Conservation (phyloP, 768 basidiomycete genomes). For the Lactarius vividus region DNA sequence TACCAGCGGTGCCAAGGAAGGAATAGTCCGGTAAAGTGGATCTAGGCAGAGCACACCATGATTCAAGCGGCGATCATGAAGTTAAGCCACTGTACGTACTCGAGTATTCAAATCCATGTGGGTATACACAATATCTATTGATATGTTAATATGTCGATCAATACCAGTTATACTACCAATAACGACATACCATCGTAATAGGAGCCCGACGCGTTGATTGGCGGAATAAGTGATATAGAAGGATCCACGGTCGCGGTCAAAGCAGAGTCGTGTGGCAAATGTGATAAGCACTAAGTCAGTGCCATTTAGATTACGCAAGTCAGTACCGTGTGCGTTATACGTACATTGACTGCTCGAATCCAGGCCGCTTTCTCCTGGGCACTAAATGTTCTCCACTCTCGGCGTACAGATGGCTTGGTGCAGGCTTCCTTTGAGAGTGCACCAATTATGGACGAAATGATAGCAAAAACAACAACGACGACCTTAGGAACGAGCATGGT, state of each 20-base stretch:
- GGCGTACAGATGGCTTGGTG: conserved; percentile 28
- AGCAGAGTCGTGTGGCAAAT: conserved; percentile 25
- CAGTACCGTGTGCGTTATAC: neutral
- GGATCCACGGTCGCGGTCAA: conserved; percentile 16
- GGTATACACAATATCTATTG: conserved; percentile 29
- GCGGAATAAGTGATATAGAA: conserved; percentile 22
- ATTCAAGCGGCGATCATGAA: neutral
- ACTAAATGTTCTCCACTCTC: conserved; percentile 30
- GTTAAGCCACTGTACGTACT: neutral
- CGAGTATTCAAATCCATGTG: conserved; percentile 32
- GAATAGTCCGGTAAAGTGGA: conserved; percentile 32
- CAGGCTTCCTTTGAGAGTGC: conserved; percentile 7
- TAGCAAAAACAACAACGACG: neutral
- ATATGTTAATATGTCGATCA: neutral
- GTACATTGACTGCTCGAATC: conserved; percentile 31
- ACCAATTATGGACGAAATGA: neutral
- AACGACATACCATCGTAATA: conserved; percentile 26
- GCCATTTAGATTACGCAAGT: neutral
- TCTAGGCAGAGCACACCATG: conserved; percentile 16
- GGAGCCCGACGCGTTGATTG: conserved; percentile 23
- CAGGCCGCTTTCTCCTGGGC: conserved; percentile 27
- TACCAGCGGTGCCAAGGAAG: conserved; percentile 34
- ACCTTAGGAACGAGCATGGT: conserved; percentile 3
- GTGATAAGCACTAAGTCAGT: conserved; percentile 22
- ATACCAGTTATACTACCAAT: neutral